phyloP scores from a whole-genome alignment of 176 grass and related monocot genomes.

The Carex parvula region DNA sequence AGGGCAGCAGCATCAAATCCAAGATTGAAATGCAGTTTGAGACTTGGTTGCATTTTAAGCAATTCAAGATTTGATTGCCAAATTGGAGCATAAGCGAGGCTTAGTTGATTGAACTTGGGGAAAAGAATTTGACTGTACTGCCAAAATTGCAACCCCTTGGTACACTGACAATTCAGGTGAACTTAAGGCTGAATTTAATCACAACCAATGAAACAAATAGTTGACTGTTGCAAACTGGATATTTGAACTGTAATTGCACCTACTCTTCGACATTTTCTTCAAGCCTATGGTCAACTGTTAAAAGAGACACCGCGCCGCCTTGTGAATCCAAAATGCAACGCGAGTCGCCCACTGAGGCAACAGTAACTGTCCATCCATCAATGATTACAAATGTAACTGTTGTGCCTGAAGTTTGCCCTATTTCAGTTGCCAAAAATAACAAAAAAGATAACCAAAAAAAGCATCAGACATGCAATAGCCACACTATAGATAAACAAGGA shows the following conservation, averaged over 20 bases:
- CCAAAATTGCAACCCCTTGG: neutral
- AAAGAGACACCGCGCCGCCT: conserved; percentile 64
- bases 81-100: neutral
- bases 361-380: conserved; percentile 90
- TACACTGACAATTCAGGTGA: neutral
- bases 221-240: neutral
- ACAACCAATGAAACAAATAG: neutral
- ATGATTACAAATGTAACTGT: conserved; percentile 96
- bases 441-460: neutral
- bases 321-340: conserved; percentile 91
- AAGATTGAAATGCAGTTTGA: neutral
- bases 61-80: neutral
- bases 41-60: neutral
- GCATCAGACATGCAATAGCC: conserved; percentile 3
- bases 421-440: conserved; percentile 11
- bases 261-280: conserved; percentile 99
- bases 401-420: conserved; percentile 91
- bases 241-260: conserved; percentile 27
- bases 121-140: too few species aligned
- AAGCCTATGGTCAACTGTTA: conserved; percentile 90
- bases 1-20: neutral
- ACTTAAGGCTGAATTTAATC: neutral
- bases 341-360: conserved; percentile 93
- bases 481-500: neutral
- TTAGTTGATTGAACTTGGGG: neutral